Conservation (phyloP, 2,329 filamentous ascomycete genomes). For the Paramyrothecium roridum region DNA sequence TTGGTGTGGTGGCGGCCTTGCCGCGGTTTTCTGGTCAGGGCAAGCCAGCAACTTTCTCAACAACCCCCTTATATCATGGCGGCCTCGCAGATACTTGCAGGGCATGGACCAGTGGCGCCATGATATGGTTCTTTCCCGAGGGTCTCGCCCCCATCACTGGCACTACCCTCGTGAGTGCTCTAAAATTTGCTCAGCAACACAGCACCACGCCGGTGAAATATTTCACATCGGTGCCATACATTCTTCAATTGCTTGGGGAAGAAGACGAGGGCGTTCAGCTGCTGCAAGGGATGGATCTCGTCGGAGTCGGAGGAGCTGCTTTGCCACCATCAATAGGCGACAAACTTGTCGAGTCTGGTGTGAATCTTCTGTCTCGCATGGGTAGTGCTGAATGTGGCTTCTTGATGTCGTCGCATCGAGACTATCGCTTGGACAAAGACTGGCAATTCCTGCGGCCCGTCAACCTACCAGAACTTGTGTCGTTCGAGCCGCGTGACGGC, state of each 20-base stretch:
- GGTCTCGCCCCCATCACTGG: constrained; percentile 53
- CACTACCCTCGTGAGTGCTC: constrained; percentile 45
- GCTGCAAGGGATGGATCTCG: constrained; percentile 53
- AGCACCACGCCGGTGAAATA: constrained; percentile 39
- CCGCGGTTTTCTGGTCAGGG: constrained; percentile 37
- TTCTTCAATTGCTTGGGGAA: constrained; percentile 50
- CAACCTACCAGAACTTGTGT: constrained; percentile 24
- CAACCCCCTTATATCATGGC: constrained; percentile 64
- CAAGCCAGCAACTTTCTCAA: constrained; percentile 54
- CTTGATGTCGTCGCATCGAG: constrained; percentile 57
- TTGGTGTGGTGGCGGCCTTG: constrained; percentile 51
- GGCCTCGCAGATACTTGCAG: constrained; percentile 61
- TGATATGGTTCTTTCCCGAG: constrained; percentile 62
- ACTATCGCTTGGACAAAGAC: constrained; percentile 49
- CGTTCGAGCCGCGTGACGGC: constrained; percentile 42
- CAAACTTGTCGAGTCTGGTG: constrained; percentile 41
- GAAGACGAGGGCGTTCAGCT: constrained; percentile 35
- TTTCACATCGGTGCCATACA: constrained; percentile 60
- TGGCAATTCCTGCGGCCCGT: constrained; percentile 58
- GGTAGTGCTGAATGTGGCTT: constrained; percentile 67
- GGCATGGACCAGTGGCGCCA: constrained; percentile 56
- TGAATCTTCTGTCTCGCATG: constrained; percentile 60
- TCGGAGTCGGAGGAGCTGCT: constrained; percentile 62
- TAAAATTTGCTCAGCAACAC: constrained; percentile 31
- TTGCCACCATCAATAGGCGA: constrained; percentile 51